phyloP scores from a whole-genome alignment of 2,329 filamentous ascomycete genomes.

The Aspergillus proliferans region DNA sequence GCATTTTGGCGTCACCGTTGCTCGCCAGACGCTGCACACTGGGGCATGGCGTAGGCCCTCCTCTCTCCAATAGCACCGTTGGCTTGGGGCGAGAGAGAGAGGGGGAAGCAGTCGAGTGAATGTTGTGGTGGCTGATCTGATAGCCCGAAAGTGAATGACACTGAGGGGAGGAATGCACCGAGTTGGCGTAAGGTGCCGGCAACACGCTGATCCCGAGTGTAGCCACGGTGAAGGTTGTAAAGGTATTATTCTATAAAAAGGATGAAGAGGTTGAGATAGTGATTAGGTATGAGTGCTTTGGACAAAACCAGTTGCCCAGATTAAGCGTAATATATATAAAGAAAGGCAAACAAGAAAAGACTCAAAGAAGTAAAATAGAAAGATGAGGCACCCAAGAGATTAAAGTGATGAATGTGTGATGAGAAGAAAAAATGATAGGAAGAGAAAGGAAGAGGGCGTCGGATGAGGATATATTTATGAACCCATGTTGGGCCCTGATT shows the following conservation, averaged over 20 bases:
- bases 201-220: conserved; percentile 34
- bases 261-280: conserved; percentile 2
- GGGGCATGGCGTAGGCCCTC: conserved; percentile 35
- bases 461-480: conserved; percentile 7
- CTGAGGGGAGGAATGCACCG: conserved; percentile 26
- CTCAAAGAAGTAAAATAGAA: conserved; percentile 4
- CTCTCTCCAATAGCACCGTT: conserved; percentile 32
- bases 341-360: conserved; percentile 8
- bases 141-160: conserved; percentile 25
- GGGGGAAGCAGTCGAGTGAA: conserved; percentile 26
- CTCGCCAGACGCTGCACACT: conserved; percentile 18
- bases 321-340: conserved; percentile 5
- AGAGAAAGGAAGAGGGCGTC: not conserved
- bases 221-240: conserved; percentile 32
- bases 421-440: not conserved
- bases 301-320: conserved; percentile 6
- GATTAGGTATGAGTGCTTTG: conserved; percentile 1
- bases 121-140: conserved; percentile 10
- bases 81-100: conserved; percentile 31
- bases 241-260: conserved; percentile 3
- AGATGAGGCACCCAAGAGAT: conserved; percentile 3
- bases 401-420: not conserved
- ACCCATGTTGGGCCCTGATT: not conserved
- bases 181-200: conserved; percentile 26
- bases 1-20: conserved; percentile 25